A percentile compares a stretch with the other conserved stretches of the same genome.
These are phyloP conservation scores for Musa acuminata DNA, from an alignment of 176 grass and related monocot species.

Conservation along the genomic window DNA sequence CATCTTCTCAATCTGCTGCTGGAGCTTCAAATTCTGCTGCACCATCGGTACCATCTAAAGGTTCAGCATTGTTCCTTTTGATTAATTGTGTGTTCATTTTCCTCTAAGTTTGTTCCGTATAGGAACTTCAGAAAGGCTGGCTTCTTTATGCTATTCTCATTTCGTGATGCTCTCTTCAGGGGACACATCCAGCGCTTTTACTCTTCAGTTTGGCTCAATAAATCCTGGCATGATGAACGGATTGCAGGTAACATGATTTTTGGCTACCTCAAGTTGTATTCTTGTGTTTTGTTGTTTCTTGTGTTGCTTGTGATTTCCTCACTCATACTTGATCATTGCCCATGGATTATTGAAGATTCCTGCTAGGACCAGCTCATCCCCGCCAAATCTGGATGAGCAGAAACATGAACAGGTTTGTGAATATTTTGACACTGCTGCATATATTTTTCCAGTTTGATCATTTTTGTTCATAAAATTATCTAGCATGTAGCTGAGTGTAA, in stretches of 20 bases:
- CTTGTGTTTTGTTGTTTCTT: constrained; percentile 2
- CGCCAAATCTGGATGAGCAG: constrained; percentile 93
- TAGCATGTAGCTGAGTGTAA: no score
- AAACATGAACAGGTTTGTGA: constrained; percentile 66
- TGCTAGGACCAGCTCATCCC: constrained; percentile 90
- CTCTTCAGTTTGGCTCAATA: constrained; percentile 85
- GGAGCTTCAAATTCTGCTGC: constrained; percentile 23
- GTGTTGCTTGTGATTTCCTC: constrained; percentile 7
- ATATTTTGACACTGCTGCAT: constrained; percentile 10
- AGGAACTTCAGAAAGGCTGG: background rate
- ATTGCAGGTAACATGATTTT: constrained; percentile 40
- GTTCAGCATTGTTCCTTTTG: constrained; percentile 11
- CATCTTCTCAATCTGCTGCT: constrained; percentile 22
- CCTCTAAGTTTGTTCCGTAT: background rate
- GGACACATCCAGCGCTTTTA: constrained; percentile 40
- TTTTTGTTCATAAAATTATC: no score
- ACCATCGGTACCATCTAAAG: constrained; percentile 33
- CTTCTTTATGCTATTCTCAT: background rate
- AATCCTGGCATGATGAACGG: constrained; percentile 52
- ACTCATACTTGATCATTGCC: background rate
- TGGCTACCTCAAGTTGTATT: background rate
- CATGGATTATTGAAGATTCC: constrained; percentile 52
- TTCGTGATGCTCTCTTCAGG: constrained; percentile 18
- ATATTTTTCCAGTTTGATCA: constrained; percentile 1
- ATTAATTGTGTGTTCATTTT: background rate